phyloP scores from a whole-genome alignment of 805 yeast species.

The Barnettozyma vustinii region DNA sequence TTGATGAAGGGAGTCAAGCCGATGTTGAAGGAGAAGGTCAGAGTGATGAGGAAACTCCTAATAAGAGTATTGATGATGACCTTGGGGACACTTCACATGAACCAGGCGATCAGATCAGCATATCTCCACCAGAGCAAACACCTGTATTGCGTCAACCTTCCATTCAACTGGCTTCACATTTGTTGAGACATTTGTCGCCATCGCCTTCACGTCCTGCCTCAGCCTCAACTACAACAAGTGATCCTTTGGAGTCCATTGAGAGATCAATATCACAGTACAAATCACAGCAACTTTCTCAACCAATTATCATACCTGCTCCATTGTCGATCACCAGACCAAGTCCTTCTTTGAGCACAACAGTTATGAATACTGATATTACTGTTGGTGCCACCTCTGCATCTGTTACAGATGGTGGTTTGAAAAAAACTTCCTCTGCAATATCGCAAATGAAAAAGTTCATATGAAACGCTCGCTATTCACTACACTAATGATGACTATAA shows the following conservation, averaged over 20 bases:
- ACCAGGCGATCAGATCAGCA: neutral
- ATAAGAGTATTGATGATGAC: neutral
- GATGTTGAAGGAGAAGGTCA: neutral
- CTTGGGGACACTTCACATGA: neutral
- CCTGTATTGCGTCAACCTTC: too few relatives aligned
- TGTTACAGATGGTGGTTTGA: neutral
- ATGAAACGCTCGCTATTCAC: neutral
- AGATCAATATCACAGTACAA: constrained; percentile 7
- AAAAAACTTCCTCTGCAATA: neutral
- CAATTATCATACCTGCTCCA: neutral
- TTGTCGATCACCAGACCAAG: neutral
- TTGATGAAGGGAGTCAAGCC: neutral
- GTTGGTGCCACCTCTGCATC: neutral
- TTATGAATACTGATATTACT: neutral
- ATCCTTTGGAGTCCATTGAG: constrained; percentile 5
- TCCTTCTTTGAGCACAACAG: neutral
- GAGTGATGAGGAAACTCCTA: neutral
- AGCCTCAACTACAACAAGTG: neutral
- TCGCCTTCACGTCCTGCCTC: neutral
- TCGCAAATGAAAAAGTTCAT: constrained; percentile 1
- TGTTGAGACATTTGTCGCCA: neutral
- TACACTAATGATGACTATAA: neutral
- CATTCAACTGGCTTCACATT: neutral
- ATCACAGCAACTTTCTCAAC: neutral
- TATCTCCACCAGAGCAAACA: neutral